These are phyloP conservation scores for Haberlea rhodopensis DNA, from an alignment of 257 asterid species.

Conservation along the genomic window DNA sequence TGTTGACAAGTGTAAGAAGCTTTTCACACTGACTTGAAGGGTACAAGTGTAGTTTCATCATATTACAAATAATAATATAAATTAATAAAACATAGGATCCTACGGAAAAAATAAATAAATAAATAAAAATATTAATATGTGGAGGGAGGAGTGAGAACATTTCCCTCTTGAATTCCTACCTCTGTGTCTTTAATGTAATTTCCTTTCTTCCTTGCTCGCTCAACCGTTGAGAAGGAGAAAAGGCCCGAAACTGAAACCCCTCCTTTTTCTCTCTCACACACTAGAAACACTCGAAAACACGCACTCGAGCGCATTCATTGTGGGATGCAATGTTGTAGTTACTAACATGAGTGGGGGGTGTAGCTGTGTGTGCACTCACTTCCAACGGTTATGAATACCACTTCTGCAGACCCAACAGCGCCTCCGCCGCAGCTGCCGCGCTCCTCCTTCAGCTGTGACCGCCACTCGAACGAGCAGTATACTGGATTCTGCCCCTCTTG, in stretches of 20 bases:
- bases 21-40: too few relatives aligned
- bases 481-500: constrained; percentile 88
- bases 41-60: too few relatives aligned
- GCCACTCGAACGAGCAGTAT: constrained; percentile 77
- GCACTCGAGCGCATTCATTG: not conserved
- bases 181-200: constrained; percentile 7
- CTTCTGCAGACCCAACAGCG: constrained; percentile 65
- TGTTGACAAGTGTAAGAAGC: too few relatives aligned
- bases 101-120: constrained; percentile 45
- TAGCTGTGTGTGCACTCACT: constrained; percentile 29
- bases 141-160: constrained; percentile 20
- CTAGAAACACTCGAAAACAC: not conserved
- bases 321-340: constrained; percentile 16
- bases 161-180: constrained; percentile 19
- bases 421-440: constrained; percentile 93
- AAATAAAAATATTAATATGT: constrained; percentile 18
- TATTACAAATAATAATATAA: too few relatives aligned
- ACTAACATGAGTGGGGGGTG: constrained; percentile 44
- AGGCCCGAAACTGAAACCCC: not conserved
- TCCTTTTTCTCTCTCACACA: not conserved
- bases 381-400: constrained; percentile 74
- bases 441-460: constrained; percentile 83
- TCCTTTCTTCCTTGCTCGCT: not conserved
- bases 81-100: constrained; percentile 29
- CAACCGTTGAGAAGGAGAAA: not conserved